Conservation (phyloP, 148 eudicot species). For the Limonium bicolor region DNA sequence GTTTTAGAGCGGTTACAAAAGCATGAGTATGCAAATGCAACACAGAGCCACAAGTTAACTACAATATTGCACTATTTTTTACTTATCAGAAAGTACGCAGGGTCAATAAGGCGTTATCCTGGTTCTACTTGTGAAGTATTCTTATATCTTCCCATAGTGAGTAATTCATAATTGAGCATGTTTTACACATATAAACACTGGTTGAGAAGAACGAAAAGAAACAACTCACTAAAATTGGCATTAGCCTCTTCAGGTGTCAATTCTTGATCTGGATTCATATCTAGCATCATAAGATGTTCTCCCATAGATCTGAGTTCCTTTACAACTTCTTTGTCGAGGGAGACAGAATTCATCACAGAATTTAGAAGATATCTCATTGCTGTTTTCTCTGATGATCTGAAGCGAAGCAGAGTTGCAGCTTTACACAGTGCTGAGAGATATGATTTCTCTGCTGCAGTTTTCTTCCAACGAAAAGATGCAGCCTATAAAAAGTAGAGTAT, state of each 20-base stretch:
- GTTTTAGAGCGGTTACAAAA: too few relatives aligned
- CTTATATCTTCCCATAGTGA: too few relatives aligned
- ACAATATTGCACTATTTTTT: too few relatives aligned
- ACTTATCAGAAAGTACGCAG: too few relatives aligned
- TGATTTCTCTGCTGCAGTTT: constrained; percentile 70
- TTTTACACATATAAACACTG: too few relatives aligned
- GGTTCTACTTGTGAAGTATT: too few relatives aligned
- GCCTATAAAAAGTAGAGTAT: too few relatives aligned
- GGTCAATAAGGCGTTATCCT: too few relatives aligned
- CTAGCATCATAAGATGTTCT: constrained; percentile 42
- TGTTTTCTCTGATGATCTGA: constrained; percentile 55
- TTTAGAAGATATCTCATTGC: constrained; percentile 45
- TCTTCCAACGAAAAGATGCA: constrained; percentile 38
- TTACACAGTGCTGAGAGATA: constrained; percentile 59
- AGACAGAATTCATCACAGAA: constrained; percentile 27
- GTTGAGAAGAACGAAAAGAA: too few relatives aligned
- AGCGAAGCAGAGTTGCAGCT: constrained; percentile 44
- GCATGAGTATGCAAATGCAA: too few relatives aligned
- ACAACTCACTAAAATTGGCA: constrained; percentile 53
- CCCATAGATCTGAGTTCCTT: constrained; percentile 63
- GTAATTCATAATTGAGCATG: too few relatives aligned
- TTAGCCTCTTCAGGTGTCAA: constrained; percentile 39
- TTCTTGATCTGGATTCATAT: constrained; percentile 44
- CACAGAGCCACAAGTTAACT: too few relatives aligned
- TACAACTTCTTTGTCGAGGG: constrained; percentile 58